Evolutionary conservation across 768 basidiomycete species (phyloP).

Genomic region (Coprinopsis strossmayeri): DNA sequence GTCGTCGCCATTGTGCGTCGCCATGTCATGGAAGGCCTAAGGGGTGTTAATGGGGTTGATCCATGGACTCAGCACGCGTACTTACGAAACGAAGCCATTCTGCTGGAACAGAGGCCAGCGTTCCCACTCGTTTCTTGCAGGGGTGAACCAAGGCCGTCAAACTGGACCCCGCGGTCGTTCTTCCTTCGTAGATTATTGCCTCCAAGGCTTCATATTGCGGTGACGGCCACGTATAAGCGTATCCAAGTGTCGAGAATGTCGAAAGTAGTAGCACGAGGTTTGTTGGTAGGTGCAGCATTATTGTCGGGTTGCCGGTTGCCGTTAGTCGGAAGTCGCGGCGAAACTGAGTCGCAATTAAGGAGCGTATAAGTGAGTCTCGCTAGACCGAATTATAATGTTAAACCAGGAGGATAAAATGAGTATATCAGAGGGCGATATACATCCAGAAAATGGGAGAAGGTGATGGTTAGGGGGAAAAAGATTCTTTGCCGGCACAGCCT

Average conservation of each 20-base stretch:
- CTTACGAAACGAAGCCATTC: constrained; percentile 32
- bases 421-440: neutral
- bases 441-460: neutral
- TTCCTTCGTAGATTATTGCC: constrained; percentile 26
- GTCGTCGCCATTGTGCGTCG: constrained; percentile 37
- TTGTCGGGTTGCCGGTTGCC: neutral
- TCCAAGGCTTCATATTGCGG: constrained; percentile 31
- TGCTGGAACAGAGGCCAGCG: constrained; percentile 23
- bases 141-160: constrained; percentile 26
- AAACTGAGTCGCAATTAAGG: neutral
- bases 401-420: neutral
- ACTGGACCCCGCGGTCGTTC: constrained; percentile 25
- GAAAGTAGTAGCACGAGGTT: constrained; percentile 4
- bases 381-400: neutral
- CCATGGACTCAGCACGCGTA: neutral
- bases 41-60: neutral
- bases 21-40: constrained; percentile 46
- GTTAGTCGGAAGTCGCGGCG: neutral
- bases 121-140: constrained; percentile 24
- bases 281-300: neutral
- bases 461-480: neutral
- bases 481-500: neutral
- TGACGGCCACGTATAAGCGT: constrained; percentile 28
- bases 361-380: neutral
- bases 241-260: constrained; percentile 2